Base-by-base conservation (phyloP, 2,329 filamentous ascomycete genomes). In the Sarocladium brachiariae region DNA sequence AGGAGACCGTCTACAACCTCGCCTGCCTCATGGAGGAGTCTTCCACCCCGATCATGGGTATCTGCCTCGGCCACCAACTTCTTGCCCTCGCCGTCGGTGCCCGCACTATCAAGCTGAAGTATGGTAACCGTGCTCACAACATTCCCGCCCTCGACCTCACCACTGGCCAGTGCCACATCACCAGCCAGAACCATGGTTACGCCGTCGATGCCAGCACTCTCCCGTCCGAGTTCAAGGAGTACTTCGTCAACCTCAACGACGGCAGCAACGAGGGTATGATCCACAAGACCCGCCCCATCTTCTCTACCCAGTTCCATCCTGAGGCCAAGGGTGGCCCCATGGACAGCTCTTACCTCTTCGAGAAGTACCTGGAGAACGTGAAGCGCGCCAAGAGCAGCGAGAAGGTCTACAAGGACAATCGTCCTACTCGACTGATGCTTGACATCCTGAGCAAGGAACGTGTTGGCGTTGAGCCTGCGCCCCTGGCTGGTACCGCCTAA, bases 51-150 rank as follows among this genome's bases (percentile, higher is more conserved):
- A 84, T 99, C 71, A 95, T 99, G 84, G 93, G 93, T 61, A 97
- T 99, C 65, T 99, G 93, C 68, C 82, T 99, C 58, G 93, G 93
- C 57, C 93, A 99, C 72, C 93, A 99, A 77, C 84, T 99, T 50
- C 78, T 99, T 52, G 92, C 91, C 57, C 81, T 96, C 59, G 90
- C 93, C 46, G 80, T 87, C 53, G 93, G 93, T 56, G 93, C 89
- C 50, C 80, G 83, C 61, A 97, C 93, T 55, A 86, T 95, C 73
- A 97, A 97, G 81, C 83, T 99, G 71, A 97, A 97, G 81, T 99
- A 96, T 70, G 93, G 93, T 64, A 99, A 99, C 80, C 87, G 93
- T 60, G 93, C 91, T 16, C 93, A 97, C 78, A 99, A 99, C 78
- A 97, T 97, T 62, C 93, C 93, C 8, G 90, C 91, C 54, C 76